Evolutionary conservation across 2,329 filamentous ascomycete species (phyloP), one percentile per base, ranked within the genome.

Genomic region (Arthrobotrys sinensis): DNA sequence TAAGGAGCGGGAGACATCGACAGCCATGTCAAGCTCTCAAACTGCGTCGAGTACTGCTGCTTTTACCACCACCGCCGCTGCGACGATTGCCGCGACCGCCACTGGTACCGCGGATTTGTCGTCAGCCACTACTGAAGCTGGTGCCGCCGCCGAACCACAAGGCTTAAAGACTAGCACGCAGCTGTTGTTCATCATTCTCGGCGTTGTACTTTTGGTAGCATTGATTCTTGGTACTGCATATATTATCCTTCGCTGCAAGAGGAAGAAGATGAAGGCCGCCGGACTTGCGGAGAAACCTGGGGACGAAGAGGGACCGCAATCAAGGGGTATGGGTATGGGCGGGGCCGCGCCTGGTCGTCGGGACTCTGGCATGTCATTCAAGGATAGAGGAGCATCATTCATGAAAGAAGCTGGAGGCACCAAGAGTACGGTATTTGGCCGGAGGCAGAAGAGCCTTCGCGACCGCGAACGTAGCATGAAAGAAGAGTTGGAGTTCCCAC

Each of bases 331-430:
- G 16, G 55, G 50, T 12, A 32, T 36, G 16, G 34, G 34, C 16
- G 43, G 28, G 36, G 14, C 34, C 10, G 34, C 34, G 21, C 34
- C 36, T 60, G 34, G 32, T n/a, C 55, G 55, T 43, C 55, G 69
- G 21, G 69, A 79, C 21, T 79, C 76, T 12, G 76, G 68, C 40
- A 79, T 82, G 79, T 81, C 80, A 16, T 81, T 82, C 65, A 80
- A 81, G 52, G 81, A 82, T 43, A 79, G 81, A 36, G 81, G 81
- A 1, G 65, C 80, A 48, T 80, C 80, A 12, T 82, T 81, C 73
- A 82, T 82, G 80, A 81, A 80, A 67, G 81, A 81, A 71, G 76
- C 80, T 28, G 79, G 64, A 10, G 70, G 63, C 4, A 65, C 75
- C 19, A 78, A 71, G 46, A 64, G 34, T 28, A 65, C 62, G 10